Base-by-base conservation (phyloP, 768 basidiomycete genomes). In the Leccinum ochraceum region DNA sequence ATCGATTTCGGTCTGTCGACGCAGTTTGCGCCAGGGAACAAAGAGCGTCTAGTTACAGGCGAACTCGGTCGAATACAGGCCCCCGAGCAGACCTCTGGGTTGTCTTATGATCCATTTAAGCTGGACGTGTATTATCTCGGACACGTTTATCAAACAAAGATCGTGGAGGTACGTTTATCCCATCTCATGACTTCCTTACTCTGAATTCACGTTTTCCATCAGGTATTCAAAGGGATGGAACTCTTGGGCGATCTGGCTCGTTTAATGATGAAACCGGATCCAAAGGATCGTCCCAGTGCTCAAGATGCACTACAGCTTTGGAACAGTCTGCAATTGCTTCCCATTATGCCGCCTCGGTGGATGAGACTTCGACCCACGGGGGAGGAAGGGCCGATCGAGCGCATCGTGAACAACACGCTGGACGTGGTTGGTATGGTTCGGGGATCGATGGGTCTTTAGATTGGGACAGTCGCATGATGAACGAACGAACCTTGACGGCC, bases 1-100 rank as follows among this genome's bases (percentile, higher is more conserved):
- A 75, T 76, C 30, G 77, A 77, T 59, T 77, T 79, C 37, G 76
- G 76, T 0, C 17, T 77, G 3, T 76, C 78, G 0, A 61, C 65
- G 0, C 55, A 57, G 1, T 77, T 71, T 28, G 26, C 28, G 3
- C 68, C 76, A 0, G 53, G 4, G 0, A 16, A 59, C 9, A 0
- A 0, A 0, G 36, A 53, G 1, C 49, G 39, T 0, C 20, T 60
- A 0, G 64, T 66, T 0, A 51, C 60, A 0, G 49, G 57, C 0
- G 9, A 22, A 0, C 51, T 67, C 0, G 64, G 69, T 1, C 67
- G 69, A 36, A 56, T 53, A 7, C 54, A 60, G 2, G 65, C 69
- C 0, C 72, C 73, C 1, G 73, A 74, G 32, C 64, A 75, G 6
- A 60, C 36, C 6, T 44, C 42, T 1, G 58, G 56, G 1, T 34